These are phyloP conservation scores for Tricholoma matsutake DNA, from an alignment of 768 basidiomycete species.

Conservation along the genomic window DNA sequence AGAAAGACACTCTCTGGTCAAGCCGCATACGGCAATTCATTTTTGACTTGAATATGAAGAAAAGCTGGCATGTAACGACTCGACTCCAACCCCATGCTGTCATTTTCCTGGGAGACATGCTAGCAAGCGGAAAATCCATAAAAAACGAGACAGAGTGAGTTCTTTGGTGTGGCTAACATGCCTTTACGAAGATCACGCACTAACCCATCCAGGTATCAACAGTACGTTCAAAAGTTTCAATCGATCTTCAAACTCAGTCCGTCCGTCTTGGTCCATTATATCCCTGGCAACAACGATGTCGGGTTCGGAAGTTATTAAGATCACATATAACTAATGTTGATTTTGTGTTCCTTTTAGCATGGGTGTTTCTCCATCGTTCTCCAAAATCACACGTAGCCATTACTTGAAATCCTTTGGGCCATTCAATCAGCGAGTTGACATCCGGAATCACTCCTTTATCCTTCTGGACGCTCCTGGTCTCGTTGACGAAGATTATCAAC, in stretches of 20 bases:
- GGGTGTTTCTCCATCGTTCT: conserved; percentile 49
- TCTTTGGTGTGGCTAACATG: background rate
- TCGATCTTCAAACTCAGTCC: conserved; percentile 49
- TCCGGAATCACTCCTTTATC: conserved; percentile 73
- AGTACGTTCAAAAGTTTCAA: conserved; percentile 59
- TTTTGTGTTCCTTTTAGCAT: conserved; percentile 35
- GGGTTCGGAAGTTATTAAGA: conserved; percentile 37
- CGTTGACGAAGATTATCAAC: conserved; percentile 78
- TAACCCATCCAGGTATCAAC: conserved; percentile 48
- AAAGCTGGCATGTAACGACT: conserved; percentile 65
- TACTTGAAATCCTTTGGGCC: conserved; percentile 67
- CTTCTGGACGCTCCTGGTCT: conserved; percentile 75
- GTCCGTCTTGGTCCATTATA: conserved; percentile 45
- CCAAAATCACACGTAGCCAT: conserved; percentile 51
- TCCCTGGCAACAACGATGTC: conserved; percentile 84
- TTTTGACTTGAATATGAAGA: conserved; percentile 59
- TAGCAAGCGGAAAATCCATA: conserved; percentile 59
- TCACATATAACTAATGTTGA: background rate
- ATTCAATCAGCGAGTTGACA: conserved; percentile 55
- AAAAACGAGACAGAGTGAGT: conserved; percentile 43
- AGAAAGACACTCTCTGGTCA: conserved; percentile 40
- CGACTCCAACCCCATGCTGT: conserved; percentile 58
- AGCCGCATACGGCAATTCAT: conserved; percentile 40
- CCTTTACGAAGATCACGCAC: background rate
- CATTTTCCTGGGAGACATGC: conserved; percentile 78